Evolutionary conservation across 805 yeast species (phyloP).

Genomic region (Kazachstania martiniae): DNA sequence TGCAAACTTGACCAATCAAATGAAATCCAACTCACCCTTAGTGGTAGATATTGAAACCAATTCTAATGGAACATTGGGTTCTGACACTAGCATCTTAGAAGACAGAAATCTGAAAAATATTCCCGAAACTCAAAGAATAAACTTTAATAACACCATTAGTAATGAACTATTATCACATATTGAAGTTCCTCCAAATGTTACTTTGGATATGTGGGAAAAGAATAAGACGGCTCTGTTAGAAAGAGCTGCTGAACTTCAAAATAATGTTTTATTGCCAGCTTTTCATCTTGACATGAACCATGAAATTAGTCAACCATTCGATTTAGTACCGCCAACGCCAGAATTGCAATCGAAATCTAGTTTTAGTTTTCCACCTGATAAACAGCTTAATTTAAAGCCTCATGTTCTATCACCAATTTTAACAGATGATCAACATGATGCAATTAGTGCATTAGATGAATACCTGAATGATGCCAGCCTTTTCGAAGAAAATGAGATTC

Average conservation of each 20-base stretch:
- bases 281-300: constrained; percentile 1
- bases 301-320: neutral
- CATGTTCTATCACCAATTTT: neutral
- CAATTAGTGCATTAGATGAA: constrained; percentile 22
- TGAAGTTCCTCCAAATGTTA: constrained; percentile 12
- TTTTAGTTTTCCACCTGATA: constrained; percentile 16
- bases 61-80: neutral
- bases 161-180: neutral
- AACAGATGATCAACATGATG: constrained; percentile 7
- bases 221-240: constrained; percentile 9
- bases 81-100: constrained; percentile 4
- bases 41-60: neutral
- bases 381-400: neutral
- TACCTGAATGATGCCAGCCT: constrained; percentile 13
- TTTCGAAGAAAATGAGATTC: constrained; percentile 8
- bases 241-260: constrained; percentile 10
- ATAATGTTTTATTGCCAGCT: constrained; percentile 5
- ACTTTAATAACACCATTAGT: constrained; percentile 4
- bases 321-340: constrained; percentile 1
- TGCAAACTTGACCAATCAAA: neutral
- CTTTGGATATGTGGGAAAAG: constrained; percentile 19
- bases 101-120: constrained; percentile 14
- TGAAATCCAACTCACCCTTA: too few species aligned
- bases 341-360: constrained; percentile 5
- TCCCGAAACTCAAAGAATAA: constrained; percentile 10